A percentile compares a stretch with the other conserved stretches of the same genome.
Evolutionary conservation across 1,139 yeast genomes (phyloP).

Genomic region (Diutina catenulata): DNA sequence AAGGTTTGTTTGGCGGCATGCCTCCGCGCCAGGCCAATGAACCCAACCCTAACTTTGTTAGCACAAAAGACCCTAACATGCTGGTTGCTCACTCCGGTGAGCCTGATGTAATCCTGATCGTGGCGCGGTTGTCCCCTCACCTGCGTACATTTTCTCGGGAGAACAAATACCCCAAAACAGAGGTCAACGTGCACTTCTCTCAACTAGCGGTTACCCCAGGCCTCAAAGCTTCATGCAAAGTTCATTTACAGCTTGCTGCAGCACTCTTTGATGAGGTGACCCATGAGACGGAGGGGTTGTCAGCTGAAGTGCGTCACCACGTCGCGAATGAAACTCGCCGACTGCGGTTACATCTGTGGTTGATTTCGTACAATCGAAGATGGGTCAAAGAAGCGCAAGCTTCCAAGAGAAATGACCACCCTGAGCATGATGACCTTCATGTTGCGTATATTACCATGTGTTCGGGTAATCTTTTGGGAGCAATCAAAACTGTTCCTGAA

Average conservation of each 20-base stretch:
- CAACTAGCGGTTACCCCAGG: no score
- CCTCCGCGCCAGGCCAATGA: not conserved
- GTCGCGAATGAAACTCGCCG: no score
- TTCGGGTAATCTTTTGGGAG: conserved; percentile 47
- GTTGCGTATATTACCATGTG: conserved; percentile 34
- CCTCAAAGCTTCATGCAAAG: no score
- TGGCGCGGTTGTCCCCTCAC: conserved; percentile 7
- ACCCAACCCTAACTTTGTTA: not conserved
- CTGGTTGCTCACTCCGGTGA: not conserved
- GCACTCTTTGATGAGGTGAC: conserved; percentile 4
- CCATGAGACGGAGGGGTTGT: no score
- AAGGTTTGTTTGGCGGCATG: not conserved
- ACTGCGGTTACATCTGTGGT: no score
- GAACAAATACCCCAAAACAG: no score
- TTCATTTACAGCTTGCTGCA: no score
- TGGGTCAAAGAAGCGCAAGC: no score
- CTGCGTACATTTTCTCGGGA: no score
- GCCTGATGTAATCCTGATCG: not conserved
- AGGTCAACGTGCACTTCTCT: no score
- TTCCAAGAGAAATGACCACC: conserved; percentile 6
- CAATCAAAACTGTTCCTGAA: conserved; percentile 50
- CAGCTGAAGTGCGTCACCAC: no score
- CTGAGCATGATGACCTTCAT: conserved; percentile 9
- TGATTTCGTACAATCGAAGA: no score
- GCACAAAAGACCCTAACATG: not conserved